Base-by-base conservation (phyloP, 345 rosid genomes). In the Psidium friedrichsthalianum region DNA sequence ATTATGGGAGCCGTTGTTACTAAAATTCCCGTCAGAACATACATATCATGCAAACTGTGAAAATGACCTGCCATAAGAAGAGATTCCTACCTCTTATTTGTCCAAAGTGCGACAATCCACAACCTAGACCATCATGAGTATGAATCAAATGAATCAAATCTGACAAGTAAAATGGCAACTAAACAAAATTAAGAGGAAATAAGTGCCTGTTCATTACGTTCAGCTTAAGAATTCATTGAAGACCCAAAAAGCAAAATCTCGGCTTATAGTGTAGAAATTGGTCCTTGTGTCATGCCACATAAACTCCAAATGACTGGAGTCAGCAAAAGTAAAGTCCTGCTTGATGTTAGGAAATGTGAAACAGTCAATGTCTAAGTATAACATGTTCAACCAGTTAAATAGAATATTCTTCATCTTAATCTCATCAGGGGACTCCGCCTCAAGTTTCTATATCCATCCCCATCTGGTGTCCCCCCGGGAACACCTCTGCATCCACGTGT, bases 41-140 rank as follows among this genome's bases (percentile, higher is more conserved):
- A 85, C 49, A 51, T 47, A 81, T 51, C 16, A 9, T 47, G 42
- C 85, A 83, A 58, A 32, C 42, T 20, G 2, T 61, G 7, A 32
- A 32, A 58, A 80, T 51, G 74, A 69, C 20, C 78, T 57, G 27
- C 74, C 81, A 56, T n/a, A 81, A 74, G 74, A 85, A 54, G 51
- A 0, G 54, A 85, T 78, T 11, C 44, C 47, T 89, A 96, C 99
- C 99, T 93, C 98, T 91, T 87, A 96, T 91, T 87, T 98, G 92
- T 64, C 99, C 99, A 88, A 92, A 96, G 91, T 93, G 96, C 54
- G 99, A 96, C 85, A 94, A 84, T 96, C 94, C 85, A 87, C 90
- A 84, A 94, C 94, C 99, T 95, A 86, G 84, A 64, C 85, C 92
- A 88, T 86, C 51, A 86, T 29, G 78, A 42, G 22, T 12, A 85